Evolutionary conservation across 495 filamentous ascomycete species (phyloP), one percentile per base, ranked within the genome.

Genomic region (Penicillium robsamsonii): DNA sequence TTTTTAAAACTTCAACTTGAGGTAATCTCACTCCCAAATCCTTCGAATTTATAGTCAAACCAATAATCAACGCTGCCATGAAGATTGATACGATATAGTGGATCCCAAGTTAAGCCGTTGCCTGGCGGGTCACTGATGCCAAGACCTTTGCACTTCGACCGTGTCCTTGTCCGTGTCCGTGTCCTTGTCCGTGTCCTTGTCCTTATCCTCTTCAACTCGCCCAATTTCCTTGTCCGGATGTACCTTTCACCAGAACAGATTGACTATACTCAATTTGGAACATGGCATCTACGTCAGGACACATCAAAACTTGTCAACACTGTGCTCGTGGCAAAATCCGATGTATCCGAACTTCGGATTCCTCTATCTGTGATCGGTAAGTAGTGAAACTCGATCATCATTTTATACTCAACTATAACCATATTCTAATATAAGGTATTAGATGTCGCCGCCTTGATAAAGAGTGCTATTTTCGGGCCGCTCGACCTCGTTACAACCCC

Each of bases 401-500:
- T 59, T 50, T 31, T 55, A 29, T 40, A 10, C 37, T 33, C 22
- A 44, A 24, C 22, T 46, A 58, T 27, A 53, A 53, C 31, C 31
- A 24, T 35, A 54, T 25, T 7, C 50, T 59, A 42, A 54, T 20
- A 31, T 24, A 37, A 31, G 40, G 12, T 29, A 3, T 25, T 46
- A 64, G 61, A 30, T 64, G 61, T 52, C 57, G 41, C 13, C 61
- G 61, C 45, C 46, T 64, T 33, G 45, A 57, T 1, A 64, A 64
- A 53, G 57, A 60, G 13, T 64, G 61, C 44, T 64, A 55, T 55
- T 64, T 64, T 35, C 61, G 61, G 7, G 31, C 61, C 35, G 37
- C 57, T 24, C 47, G 52, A 35, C 44, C 54, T 42, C 61, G 61
- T 35, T 56, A 46, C 35, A 38, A 30, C 17, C 55, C 56, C 17